Base-by-base conservation (phyloP, 768 basidiomycete species). In the Naganishia friedmannii region DNA sequence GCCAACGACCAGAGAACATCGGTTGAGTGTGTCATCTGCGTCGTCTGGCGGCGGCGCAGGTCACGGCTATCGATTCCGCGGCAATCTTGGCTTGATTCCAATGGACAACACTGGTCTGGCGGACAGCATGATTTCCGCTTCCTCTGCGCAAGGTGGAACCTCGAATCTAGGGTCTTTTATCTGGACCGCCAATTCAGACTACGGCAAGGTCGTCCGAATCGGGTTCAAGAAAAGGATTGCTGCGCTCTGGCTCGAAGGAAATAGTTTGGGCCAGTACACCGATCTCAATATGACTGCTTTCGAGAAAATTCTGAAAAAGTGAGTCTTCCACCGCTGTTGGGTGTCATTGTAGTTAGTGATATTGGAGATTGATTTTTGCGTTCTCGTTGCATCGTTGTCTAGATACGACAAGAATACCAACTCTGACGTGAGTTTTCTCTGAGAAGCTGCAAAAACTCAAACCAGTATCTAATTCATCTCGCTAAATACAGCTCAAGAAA, bases 231-330 rank as follows among this genome's bases (percentile, higher is more conserved):
- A 93, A 53, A 85, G 89, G 72, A 91, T 98, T 65, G 90, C 92
- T 0, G 87, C 84, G 56, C 85, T 93, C 13, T 96, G 90, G 79
- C 87, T 93, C 53, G 84, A 87, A 7, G 85, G 89, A 55, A 88
- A 88, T 17, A 87, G 88, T 32, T 85, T 98, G 68, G 86, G 85
- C 78, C 90, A 92, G 7, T 99, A 92, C 73, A 87, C 92, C 68
- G 92, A 97, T 76, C 83, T 96, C 69, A 98, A 98, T 79, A 86
- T 91, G 78, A 90, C 92, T 0, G 95, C 93, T 0, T 92, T 97
- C 82, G 86, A 92, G 74, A 97, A 97, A 84, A 93, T 95, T 45
- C 79, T 94, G 77, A 97, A 97, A 83, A 97, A 97, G 90, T 93
- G 78, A 69, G 87, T 80, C 34, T 15, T 0, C 6, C n/a, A 60